Evolutionary conservation across 2,329 filamentous ascomycete species (phyloP).

Genomic region (Lasiodiplodia hormozganensis): DNA sequence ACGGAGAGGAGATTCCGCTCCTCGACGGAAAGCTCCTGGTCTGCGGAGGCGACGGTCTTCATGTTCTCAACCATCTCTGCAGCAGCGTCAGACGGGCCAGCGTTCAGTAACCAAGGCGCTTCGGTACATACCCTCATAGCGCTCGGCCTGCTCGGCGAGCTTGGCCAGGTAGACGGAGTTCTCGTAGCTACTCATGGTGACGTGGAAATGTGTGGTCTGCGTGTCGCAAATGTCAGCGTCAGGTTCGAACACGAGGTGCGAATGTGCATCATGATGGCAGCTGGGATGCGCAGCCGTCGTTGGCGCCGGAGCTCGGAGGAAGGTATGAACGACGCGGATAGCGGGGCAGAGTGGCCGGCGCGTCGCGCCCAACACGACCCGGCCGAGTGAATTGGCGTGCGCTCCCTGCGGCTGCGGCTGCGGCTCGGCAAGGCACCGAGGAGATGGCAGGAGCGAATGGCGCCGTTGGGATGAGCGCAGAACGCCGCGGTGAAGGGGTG

Average conservation of each 20-base stretch:
- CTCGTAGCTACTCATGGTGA: constrained; percentile 30
- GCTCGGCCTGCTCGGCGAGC: constrained; percentile 99
- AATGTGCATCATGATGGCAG: constrained; percentile 9
- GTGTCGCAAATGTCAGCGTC: constrained; percentile 21
- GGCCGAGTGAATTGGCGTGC: constrained; percentile 34
- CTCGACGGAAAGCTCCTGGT: constrained; percentile 68
- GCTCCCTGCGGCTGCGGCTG: constrained; percentile 35
- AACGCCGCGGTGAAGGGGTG: constrained; percentile 38
- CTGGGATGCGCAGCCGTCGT: constrained; percentile 13
- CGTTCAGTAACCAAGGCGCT: constrained; percentile 20
- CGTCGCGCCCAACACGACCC: constrained; percentile 17
- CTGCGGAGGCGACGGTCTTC: constrained; percentile 73
- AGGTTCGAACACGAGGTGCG: background rate
- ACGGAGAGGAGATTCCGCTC: constrained; percentile 93
- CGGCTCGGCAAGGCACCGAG: constrained; percentile 11
- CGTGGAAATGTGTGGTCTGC: constrained; percentile 21
- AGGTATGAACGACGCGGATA: constrained; percentile 25
- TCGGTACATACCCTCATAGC: constrained; percentile 82
- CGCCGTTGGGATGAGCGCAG: constrained; percentile 22
- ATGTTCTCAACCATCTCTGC: constrained; percentile 97
- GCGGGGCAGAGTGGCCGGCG: constrained; percentile 27
- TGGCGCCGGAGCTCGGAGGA: constrained; percentile 25
- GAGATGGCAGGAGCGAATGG: constrained; percentile 18
- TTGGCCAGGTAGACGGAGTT: constrained; percentile 80
- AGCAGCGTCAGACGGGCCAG: constrained; percentile 44